A percentile compares a stretch with the other conserved stretches of the same genome.
Evolutionary conservation across 345 rosid species (phyloP).

Genomic region (Bretschneidera sinensis): DNA sequence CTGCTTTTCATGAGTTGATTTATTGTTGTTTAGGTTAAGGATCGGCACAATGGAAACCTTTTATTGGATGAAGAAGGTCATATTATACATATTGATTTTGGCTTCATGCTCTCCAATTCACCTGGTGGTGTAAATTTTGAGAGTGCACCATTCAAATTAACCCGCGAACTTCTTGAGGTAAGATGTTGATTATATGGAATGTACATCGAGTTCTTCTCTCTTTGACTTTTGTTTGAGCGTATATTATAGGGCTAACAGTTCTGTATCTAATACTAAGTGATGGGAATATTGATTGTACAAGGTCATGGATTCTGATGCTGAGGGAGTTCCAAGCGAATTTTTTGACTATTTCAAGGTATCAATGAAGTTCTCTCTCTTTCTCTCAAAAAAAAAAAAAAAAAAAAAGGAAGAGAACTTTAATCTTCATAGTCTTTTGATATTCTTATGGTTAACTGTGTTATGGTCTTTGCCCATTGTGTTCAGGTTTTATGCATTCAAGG

Average conservation of each 20-base stretch:
- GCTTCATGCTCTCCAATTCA: constrained; percentile 98
- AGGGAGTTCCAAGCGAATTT: constrained; percentile 99
- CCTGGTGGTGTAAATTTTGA: constrained; percentile 99
- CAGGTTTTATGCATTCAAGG: constrained; percentile 99
- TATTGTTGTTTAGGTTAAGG: constrained; percentile 58
- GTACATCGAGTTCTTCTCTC: constrained; percentile 3
- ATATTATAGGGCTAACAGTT: neutral
- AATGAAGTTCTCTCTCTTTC: constrained; percentile 4
- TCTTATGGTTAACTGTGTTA: neutral
- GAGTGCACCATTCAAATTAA: constrained; percentile 98
- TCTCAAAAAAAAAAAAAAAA: too few relatives aligned
- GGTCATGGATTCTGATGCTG: constrained; percentile 99
- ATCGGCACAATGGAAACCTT: constrained; percentile 96
- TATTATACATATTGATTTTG: constrained; percentile 97
- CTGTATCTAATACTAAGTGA: too few relatives aligned
- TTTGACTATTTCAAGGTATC: constrained; percentile 98
- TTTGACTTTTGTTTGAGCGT: constrained; percentile 2
- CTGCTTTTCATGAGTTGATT: too few relatives aligned
- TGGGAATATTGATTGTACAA: constrained; percentile 12
- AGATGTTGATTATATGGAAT: neutral
- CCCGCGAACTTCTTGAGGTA: constrained; percentile 99
- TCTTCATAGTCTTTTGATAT: neutral
- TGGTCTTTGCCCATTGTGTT: constrained; percentile 13
- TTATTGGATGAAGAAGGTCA: constrained; percentile 98
- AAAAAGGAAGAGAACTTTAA: neutral